Evolutionary conservation across 176 grass and related monocot species (phyloP).

Genomic region (Bolboschoenus planiculmis): DNA sequence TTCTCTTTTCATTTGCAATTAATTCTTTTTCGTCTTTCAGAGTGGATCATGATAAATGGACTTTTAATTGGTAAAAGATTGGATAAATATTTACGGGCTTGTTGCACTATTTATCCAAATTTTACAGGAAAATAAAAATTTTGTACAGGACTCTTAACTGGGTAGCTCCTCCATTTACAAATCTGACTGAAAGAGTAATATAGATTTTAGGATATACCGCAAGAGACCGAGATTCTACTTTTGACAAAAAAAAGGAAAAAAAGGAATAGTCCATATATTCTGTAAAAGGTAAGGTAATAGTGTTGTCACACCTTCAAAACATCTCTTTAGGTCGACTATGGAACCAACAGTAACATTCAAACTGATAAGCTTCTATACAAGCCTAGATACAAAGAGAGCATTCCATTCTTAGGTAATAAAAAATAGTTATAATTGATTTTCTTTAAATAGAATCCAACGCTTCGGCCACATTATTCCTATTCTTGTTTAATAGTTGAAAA

Average conservation of each 20-base stretch:
- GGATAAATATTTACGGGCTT: not conserved
- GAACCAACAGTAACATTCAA: not conserved
- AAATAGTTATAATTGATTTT: not conserved
- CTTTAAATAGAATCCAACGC: not conserved
- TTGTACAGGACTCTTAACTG: too few relatives aligned
- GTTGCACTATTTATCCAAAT: too few relatives aligned
- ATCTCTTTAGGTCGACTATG: not conserved
- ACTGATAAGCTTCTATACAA: too few relatives aligned
- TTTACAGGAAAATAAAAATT: too few relatives aligned
- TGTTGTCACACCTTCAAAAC: not conserved
- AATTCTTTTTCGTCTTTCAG: not conserved
- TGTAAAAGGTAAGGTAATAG: not conserved
- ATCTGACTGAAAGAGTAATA: not conserved
- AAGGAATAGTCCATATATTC: not conserved
- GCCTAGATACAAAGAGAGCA: not conserved
- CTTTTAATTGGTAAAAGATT: not conserved
- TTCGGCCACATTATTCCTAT: not conserved
- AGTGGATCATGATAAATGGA: not conserved
- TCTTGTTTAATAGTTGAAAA: not conserved
- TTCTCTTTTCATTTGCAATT: not conserved
- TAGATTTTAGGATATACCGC: not conserved
- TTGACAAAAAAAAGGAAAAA: not conserved
- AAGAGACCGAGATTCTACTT: not conserved
- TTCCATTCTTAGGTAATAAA: not conserved
- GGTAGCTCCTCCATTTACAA: too few relatives aligned